phyloP scores from a whole-genome alignment of 2,329 filamentous ascomycete species.

The Fusarium sambucinum region DNA sequence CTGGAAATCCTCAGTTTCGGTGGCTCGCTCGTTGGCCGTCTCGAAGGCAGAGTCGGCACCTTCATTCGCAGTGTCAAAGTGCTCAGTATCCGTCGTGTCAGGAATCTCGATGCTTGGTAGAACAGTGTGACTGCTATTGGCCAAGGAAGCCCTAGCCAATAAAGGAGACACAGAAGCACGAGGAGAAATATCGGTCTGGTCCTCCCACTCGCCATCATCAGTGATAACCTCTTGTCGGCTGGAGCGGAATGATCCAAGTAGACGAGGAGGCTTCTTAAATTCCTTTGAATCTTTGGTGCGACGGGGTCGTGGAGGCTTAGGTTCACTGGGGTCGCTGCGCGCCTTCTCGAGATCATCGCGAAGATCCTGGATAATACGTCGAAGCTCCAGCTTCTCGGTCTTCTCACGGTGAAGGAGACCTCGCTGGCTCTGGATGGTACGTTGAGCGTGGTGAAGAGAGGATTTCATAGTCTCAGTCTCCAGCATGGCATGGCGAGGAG shows the following conservation, averaged over 20 bases:
- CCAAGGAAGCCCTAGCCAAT: conserved; percentile 37
- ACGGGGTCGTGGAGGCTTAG: conserved; percentile 67
- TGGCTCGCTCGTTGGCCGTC: conserved; percentile 81
- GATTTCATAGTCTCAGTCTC: conserved; percentile 96
- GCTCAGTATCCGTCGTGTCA: conserved; percentile 66
- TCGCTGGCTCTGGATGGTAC: conserved; percentile 95
- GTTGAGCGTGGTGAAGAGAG: conserved; percentile 91
- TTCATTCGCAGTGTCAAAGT: conserved; percentile 87
- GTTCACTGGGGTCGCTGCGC: conserved; percentile 64
- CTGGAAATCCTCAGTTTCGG: conserved; percentile 95
- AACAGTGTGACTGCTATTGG: conserved; percentile 36
- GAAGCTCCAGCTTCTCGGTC: conserved; percentile 96
- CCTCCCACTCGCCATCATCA: conserved; percentile 92
- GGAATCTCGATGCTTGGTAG: conserved; percentile 27
- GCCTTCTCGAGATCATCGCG: conserved; percentile 88
- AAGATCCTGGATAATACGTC: conserved; percentile 93
- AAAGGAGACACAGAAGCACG: conserved; percentile 40
- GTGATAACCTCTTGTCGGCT: conserved; percentile 82
- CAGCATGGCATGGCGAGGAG: conserved; percentile 89
- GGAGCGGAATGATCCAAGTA: conserved; percentile 80
- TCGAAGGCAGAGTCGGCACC: conserved; percentile 74
- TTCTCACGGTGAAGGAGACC: conserved; percentile 97
- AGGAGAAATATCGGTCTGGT: conserved; percentile 64
- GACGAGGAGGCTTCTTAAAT: conserved; percentile 82
- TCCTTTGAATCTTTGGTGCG: conserved; percentile 73